These are phyloP conservation scores for Zhuliangozyma parablackwelliae DNA, from an alignment of 1,139 yeast species.

Conservation along the genomic window DNA sequence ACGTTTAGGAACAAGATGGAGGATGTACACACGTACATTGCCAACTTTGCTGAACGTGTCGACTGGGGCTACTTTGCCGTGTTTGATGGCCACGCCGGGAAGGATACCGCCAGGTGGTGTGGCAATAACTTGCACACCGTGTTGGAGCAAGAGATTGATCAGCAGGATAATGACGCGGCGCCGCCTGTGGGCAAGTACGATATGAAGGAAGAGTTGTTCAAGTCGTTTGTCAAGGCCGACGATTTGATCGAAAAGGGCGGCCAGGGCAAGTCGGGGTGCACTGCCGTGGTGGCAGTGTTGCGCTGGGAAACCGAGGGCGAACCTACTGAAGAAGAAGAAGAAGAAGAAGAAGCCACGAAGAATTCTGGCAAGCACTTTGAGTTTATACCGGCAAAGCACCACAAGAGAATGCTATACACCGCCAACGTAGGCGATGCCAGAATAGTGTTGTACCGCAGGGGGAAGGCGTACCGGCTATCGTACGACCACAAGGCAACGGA, in stretches of 20 bases:
- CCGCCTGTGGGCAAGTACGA: constrained; percentile 19
- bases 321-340: background rate
- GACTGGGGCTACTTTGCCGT: constrained; percentile 97
- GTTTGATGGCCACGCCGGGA: constrained; percentile 98
- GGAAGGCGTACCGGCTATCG: constrained; percentile 71
- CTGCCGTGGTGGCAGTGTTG: constrained; percentile 91
- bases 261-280: constrained; percentile 76
- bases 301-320: constrained; percentile 61
- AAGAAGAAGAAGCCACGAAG: background rate
- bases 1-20: constrained; percentile 90
- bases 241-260: constrained; percentile 55
- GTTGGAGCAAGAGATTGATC: constrained; percentile 49
- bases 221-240: constrained; percentile 72
- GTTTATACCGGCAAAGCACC: constrained; percentile 42
- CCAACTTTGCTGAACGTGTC: constrained; percentile 80
- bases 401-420: constrained; percentile 75
- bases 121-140: constrained; percentile 78
- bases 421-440: constrained; percentile 96
- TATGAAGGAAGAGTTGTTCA: constrained; percentile 53
- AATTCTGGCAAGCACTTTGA: constrained; percentile 24
- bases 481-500: constrained; percentile 96
- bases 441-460: constrained; percentile 69
- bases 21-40: constrained; percentile 91
- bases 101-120: constrained; percentile 92
- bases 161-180: constrained; percentile 9